Evolutionary conservation across 306 rosid genomes (phyloP).

Genomic region (Medicago ruthenica): DNA sequence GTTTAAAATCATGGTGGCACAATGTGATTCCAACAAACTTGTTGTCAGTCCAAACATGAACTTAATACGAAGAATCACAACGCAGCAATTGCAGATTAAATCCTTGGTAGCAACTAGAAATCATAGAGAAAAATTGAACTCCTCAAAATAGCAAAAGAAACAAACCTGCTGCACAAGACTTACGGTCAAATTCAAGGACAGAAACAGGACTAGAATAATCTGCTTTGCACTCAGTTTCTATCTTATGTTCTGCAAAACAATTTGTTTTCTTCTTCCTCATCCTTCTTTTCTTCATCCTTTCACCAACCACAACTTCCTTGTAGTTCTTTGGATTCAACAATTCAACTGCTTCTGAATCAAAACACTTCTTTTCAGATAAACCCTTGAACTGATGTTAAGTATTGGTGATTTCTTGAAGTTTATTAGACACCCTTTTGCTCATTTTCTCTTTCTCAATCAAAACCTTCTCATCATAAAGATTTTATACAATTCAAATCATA

Average conservation of each 20-base stretch:
- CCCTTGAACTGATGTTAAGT: conserved; percentile 28
- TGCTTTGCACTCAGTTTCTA: conserved; percentile 54
- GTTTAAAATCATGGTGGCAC: too few relatives aligned
- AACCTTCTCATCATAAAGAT: conserved; percentile 26
- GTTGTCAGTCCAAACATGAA: background rate
- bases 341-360: conserved; percentile 38
- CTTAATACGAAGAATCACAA: background rate
- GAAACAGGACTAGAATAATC: conserved; percentile 91
- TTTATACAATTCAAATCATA: too few relatives aligned
- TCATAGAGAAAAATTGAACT: background rate
- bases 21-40: background rate
- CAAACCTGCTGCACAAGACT: conserved; percentile 60
- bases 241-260: conserved; percentile 37
- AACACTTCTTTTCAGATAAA: conserved; percentile 31
- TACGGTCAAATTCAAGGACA: conserved; percentile 65
- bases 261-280: conserved; percentile 43
- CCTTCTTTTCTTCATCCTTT: conserved; percentile 39
- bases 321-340: conserved; percentile 30
- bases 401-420: conserved; percentile 46
- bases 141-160: conserved; percentile 31
- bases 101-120: too few relatives aligned
- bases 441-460: too few relatives aligned
- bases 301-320: conserved; percentile 40
- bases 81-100: background rate
- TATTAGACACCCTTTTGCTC: conserved; percentile 43